Evolutionary conservation across 1,139 yeast species (phyloP), one percentile per base, ranked within the genome.

Genomic region (Trichomonascaceae sp.): DNA sequence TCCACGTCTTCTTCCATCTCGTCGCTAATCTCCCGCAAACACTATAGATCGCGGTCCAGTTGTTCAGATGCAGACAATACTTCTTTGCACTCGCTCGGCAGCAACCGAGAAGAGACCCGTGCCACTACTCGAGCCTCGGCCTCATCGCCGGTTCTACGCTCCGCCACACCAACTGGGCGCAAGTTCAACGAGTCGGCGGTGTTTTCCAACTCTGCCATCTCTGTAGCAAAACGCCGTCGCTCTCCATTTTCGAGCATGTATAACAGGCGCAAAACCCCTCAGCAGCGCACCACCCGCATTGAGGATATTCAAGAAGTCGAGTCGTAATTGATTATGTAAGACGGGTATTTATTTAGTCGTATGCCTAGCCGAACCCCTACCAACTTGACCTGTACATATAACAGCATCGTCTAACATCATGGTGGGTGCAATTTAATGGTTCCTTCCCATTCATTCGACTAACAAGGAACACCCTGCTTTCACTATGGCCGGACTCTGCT

Each of bases 401-500:
- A n/a, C n/a, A n/a, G n/a, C n/a, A n/a, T n/a, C n/a, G n/a, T n/a
- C n/a, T n/a, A n/a, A n/a, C n/a, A n/a, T n/a, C n/a, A n/a, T n/a
- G n/a, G n/a, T n/a, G n/a, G n/a, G n/a, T n/a, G n/a, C n/a, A n/a
- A n/a, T n/a, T n/a, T n/a, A n/a, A n/a, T n/a, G n/a, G n/a, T n/a
- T n/a, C n/a, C n/a, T 20, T 31, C 28, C n/a, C 17, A 23, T 14
- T 17, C 29, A 13, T 17, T 30, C 14, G 17, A 16, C 27, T 9
- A 25, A n/a, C n/a, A 30, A 41, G 46, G 46, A 43, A 38, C 46
- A 80, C 55, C 92, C 89, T 40, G 74, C 87, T 35, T 74, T 65
- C 48, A 74, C 89, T 17, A 66, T 80, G 49, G 73, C 87, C 23
- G 84, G 76, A n/a, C 67, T 80, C 41, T 68, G 82, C 50, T 68